A percentile compares a stretch with the other conserved stretches of the same genome.
Evolutionary conservation across 306 rosid genomes (phyloP).

Genomic region (Malus sylvestris): DNA sequence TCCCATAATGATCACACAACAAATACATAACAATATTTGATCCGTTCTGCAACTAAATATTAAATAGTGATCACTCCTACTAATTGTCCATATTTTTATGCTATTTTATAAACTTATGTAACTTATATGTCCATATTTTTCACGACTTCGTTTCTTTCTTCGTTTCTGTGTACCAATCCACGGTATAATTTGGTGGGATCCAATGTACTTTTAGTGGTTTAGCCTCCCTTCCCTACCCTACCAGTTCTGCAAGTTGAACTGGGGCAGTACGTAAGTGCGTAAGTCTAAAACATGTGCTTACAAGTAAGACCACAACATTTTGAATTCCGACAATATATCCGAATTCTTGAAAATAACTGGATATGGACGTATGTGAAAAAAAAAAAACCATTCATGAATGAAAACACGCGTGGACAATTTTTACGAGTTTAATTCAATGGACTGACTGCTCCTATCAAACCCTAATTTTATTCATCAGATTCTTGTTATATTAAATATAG

Average conservation of each 20-base stretch:
- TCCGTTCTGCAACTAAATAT: too few relatives aligned
- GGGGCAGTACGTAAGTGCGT: neutral
- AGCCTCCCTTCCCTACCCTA: neutral
- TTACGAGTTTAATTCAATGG: neutral
- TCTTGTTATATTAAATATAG: too few relatives aligned
- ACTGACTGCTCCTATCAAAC: neutral
- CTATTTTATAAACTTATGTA: too few relatives aligned
- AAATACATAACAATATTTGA: too few relatives aligned
- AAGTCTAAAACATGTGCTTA: slow-evolving; percentile 18
- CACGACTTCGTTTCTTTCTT: too few relatives aligned
- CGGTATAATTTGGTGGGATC: too few relatives aligned
- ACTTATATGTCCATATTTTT: too few relatives aligned
- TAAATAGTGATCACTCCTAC: too few relatives aligned
- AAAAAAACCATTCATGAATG: slow-evolving; percentile 5
- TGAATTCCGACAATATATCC: neutral
- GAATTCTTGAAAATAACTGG: neutral
- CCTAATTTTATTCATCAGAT: too few relatives aligned
- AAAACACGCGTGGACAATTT: neutral
- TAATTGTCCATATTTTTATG: too few relatives aligned
- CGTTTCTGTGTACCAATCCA: neutral
- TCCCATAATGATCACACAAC: too few relatives aligned
- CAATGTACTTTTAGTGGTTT: neutral
- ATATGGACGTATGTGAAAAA: slow-evolving; percentile 10
- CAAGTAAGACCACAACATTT: slow-evolving; percentile 12
- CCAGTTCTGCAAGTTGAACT: neutral